These are phyloP conservation scores for Thymus mandschuricus DNA, from an alignment of 257 asterid genomes.

Conservation along the genomic window DNA sequence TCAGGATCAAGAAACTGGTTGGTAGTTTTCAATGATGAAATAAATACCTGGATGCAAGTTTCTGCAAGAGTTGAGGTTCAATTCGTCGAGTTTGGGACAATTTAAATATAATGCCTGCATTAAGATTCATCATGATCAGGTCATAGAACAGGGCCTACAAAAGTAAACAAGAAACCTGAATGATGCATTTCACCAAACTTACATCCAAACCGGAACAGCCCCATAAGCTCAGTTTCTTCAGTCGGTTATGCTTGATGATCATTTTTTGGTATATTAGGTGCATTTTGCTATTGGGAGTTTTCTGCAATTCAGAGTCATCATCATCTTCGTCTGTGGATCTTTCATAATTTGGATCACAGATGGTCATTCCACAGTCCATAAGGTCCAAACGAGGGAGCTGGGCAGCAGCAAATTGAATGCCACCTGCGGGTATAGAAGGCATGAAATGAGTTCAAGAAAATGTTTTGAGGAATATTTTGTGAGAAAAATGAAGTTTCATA, in stretches of 20 bases:
- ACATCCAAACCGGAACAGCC: slow-evolving; percentile 98
- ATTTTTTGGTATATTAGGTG: slow-evolving; percentile 82
- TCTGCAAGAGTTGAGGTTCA: slow-evolving; percentile 83
- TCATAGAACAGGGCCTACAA: slow-evolving; percentile 13
- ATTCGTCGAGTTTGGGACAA: slow-evolving; percentile 77
- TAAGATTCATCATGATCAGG: slow-evolving; percentile 29
- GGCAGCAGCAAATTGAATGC: slow-evolving; percentile 94
- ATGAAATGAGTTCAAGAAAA: slow-evolving; percentile 10
- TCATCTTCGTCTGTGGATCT: slow-evolving; percentile 43
- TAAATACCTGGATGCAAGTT: slow-evolving; percentile 83
- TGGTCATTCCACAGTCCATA: slow-evolving; percentile 95
- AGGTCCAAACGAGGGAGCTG: slow-evolving; percentile 83
- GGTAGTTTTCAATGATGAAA: neutral
- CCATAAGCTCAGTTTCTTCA: slow-evolving; percentile 96
- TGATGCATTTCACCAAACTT: slow-evolving; percentile 39
- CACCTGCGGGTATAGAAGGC: slow-evolving; percentile 54
- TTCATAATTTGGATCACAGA: slow-evolving; percentile 64
- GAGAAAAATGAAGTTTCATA: neutral
- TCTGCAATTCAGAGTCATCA: slow-evolving; percentile 41
- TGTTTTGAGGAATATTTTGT: neutral
- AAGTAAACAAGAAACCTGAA: slow-evolving; percentile 1
- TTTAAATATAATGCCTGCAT: slow-evolving; percentile 85
- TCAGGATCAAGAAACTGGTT: neutral
- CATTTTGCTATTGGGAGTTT: slow-evolving; percentile 57
- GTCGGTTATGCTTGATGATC: slow-evolving; percentile 80